Evolutionary conservation across 1,284 basidiomycete species (phyloP), one percentile per base, ranked within the genome.

Genomic region (Naganishia albida): DNA sequence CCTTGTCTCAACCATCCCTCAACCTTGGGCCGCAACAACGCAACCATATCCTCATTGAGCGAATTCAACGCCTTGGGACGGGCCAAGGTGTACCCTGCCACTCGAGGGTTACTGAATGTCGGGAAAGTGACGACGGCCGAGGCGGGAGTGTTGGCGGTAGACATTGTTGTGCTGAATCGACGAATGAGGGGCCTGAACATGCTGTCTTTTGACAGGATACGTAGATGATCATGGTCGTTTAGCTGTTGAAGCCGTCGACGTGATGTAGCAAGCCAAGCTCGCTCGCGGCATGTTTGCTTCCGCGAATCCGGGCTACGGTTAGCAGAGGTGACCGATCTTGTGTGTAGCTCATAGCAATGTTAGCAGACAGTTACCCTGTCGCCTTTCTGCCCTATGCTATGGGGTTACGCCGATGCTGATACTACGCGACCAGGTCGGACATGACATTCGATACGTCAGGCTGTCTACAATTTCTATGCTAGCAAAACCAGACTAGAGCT

Each of bases 21-120:
- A 44, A 95, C 84, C 73, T 88, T 87, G 16, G 85, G 82, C 44
- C 85, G 82, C 26, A 99, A 82, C 18, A 86, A 74, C 38, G 84
- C 77, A 56, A 99, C 85, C 93, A 98, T 98, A 49, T 85, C 81
- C 60, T 84, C 81, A 77, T 93, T 87, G 62, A 99, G 83, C 1
- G 93, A 88, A 81, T 99, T 99, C 51, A 93, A 83, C 77, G 92
- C 91, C 69, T 80, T 80, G 2, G 90, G 86, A 60, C 94, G 84
- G 76, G 98, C 95, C 65, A 97, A 85, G 30, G 43, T 51, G 25
- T 55, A 52, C 43, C 40, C 53, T 16, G 38, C 30, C 15, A 64
- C 52, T 39, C 26, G 51, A 8, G 56, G 44, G 49, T 44, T 60
- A 18, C 20, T 50, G 30, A 53, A 64, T 20, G 30, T 46, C 23